Evolutionary conservation across 345 rosid species (phyloP), one percentile per base, ranked within the genome.

Genomic region (Dimocarpus longan): DNA sequence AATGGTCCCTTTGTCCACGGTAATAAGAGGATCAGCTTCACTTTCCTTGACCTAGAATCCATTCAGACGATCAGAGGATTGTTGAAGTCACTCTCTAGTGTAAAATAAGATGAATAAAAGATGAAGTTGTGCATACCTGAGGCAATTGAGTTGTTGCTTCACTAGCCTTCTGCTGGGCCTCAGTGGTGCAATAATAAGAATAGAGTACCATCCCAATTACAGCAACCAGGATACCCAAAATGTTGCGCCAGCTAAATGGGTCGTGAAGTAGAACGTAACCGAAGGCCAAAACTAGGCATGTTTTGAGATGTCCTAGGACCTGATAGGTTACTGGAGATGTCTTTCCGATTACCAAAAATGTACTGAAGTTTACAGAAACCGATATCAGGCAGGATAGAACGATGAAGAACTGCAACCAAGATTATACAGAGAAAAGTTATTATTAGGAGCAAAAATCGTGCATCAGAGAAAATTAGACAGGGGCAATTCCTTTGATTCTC

Each of bases 301-400:
- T 97, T 87, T 97, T 97, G 62, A 97, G 87, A 87, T 97, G 99
- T 66, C 99, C 99, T n/a, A 97, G 90, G 69, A 97, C 99, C 84
- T 97, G 99, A 87, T 97, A 97, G 50, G 99, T 94, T 76, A 97
- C 99, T 3, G 99, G 99, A 82, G 99, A 97, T 76, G 99, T 97
- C 87, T 97, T 97, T 79, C 99, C 99, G 50, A 97, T 97, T 18
- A 97, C 99, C 81, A 97, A 85, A 85, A 97, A 97, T 39, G 99
- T 97, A 85, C 99, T 97, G 87, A 97, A 97, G 94, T 97, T 97
- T 73, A 97, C 99, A 66, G 98, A 97, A 67, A 97, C 99, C 42
- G 99, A 94, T 86, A 97, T 97, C 89, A 97, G 76, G 88, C 99
- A 97, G 79, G 99, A 97, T 21, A 97, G 91, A 71, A 94, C 99